These are phyloP conservation scores for Trametes coccinea DNA, from an alignment of 768 basidiomycete genomes.

Conservation along the genomic window DNA sequence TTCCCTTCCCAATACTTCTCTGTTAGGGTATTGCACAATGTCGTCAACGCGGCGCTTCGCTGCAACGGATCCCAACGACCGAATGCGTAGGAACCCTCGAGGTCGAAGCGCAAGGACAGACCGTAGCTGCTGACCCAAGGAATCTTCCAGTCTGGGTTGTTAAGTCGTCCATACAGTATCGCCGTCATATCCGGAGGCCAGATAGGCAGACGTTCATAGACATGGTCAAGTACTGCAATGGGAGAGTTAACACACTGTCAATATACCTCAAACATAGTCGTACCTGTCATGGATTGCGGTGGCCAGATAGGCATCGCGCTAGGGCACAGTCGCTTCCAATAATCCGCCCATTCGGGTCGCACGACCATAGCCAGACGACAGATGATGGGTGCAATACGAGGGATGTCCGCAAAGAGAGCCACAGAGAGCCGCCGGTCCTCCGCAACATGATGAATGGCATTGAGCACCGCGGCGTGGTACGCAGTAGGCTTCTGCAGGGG, in stretches of 20 bases:
- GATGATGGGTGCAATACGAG: conserved; percentile 59
- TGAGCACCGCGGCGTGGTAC: conserved; percentile 59
- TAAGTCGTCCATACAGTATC: conserved; percentile 54
- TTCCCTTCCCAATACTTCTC: conserved; percentile 40
- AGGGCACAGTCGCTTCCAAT: conserved; percentile 85
- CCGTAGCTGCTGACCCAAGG: conserved; percentile 42
- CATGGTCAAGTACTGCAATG: conserved; percentile 32
- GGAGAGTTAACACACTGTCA: too few species aligned
- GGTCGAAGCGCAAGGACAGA: conserved; percentile 49
- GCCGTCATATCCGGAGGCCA: conserved; percentile 79
- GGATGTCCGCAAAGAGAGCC: conserved; percentile 54
- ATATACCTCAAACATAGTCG: conserved; percentile 14
- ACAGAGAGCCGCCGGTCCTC: conserved; percentile 66
- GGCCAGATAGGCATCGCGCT: conserved; percentile 63
- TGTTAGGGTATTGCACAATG: conserved; percentile 58
- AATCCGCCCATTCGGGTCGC: conserved; percentile 87
- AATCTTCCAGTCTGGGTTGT: conserved; percentile 68
- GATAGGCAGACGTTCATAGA: conserved; percentile 72
- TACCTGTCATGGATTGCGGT: conserved; percentile 44
- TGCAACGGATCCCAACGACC: conserved; percentile 60
- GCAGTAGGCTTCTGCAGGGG: conserved; percentile 37
- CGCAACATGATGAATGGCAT: conserved; percentile 77
- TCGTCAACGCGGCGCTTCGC: conserved; percentile 50
- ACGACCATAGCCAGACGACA: conserved; percentile 62
- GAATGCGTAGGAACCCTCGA: conserved; percentile 57